These are phyloP conservation scores for Crithidia mellificae DNA, from an alignment of 208 protist species.

Conservation along the genomic window DNA sequence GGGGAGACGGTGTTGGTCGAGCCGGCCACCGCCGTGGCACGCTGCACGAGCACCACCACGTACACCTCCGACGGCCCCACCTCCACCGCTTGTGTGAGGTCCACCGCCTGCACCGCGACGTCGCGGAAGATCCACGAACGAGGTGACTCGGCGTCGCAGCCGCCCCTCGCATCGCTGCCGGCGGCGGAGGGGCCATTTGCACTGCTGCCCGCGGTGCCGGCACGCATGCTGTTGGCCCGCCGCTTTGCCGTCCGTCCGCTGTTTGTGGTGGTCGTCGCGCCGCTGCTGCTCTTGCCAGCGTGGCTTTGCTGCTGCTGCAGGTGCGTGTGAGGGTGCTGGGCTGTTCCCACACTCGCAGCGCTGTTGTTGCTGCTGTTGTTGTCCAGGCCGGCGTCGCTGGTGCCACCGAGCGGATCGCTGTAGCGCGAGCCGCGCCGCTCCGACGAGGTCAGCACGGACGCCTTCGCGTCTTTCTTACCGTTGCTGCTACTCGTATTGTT, in stretches of 20 bases:
- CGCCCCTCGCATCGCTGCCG: too few relatives aligned
- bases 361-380: not conserved
- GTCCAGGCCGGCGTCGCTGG: slow-evolving; percentile 16
- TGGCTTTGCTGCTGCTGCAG: too few relatives aligned
- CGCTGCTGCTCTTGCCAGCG: too few relatives aligned
- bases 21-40: slow-evolving; percentile 7
- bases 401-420: slow-evolving; percentile 9
- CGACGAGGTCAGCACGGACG: not conserved
- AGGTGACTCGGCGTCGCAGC: slow-evolving; percentile 26
- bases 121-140: slow-evolving; percentile 30
- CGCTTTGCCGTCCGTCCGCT: slow-evolving; percentile 8
- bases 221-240: not conserved
- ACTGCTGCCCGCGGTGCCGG: not conserved
- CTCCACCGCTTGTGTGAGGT: slow-evolving; percentile 36
- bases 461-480: not conserved
- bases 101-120: slow-evolving; percentile 43
- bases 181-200: not conserved
- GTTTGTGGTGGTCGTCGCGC: not conserved
- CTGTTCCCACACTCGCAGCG: too few relatives aligned
- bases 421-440: slow-evolving; percentile 10
- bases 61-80: slow-evolving; percentile 50
- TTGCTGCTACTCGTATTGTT: not conserved
- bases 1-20: not conserved
- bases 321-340: too few relatives aligned
- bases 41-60: slow-evolving; percentile 65